These are phyloP conservation scores for Blastocystis sp. DNA, from an alignment of 352 stramenopile genomes.

Conservation along the genomic window DNA sequence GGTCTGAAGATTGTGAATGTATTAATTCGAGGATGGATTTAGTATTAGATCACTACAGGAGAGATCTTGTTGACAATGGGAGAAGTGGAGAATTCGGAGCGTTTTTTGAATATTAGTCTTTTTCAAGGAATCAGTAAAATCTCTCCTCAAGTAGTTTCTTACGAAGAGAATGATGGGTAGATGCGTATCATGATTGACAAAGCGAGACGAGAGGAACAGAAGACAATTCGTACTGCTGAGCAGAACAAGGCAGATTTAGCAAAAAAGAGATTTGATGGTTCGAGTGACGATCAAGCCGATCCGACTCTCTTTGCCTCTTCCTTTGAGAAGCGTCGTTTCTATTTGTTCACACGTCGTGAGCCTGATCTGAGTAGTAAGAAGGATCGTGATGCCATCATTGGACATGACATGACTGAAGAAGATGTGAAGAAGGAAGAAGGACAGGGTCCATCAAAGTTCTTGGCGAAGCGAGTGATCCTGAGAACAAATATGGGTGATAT, in stretches of 20 bases:
- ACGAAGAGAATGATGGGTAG: conserved; percentile 70
- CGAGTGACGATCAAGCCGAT: conserved; percentile 73
- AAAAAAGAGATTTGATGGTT: conserved; percentile 75
- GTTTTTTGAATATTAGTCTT: conserved; percentile 86
- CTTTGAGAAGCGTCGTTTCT: conserved; percentile 90
- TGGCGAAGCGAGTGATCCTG: conserved; percentile 77
- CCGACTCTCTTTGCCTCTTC: conserved; percentile 83
- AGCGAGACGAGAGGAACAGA: conserved; percentile 68
- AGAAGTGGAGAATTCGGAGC: conserved; percentile 88
- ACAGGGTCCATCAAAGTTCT: conserved; percentile 74
- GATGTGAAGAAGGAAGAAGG: conserved; percentile 81
- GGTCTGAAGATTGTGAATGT: conserved; percentile 89
- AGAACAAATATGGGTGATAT: conserved; percentile 98
- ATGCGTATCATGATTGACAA: conserved; percentile 22
- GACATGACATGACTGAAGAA: conserved; percentile 91
- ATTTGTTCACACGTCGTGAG: conserved; percentile 90
- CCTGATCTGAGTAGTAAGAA: conserved; percentile 79
- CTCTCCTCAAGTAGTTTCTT: conserved; percentile 88
- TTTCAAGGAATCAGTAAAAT: conserved; percentile 91
- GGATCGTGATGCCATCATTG: conserved; percentile 90
- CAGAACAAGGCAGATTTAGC: conserved; percentile 67
- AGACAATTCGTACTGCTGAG: conserved; percentile 68
- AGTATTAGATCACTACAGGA: conserved; percentile 75
- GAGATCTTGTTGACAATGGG: conserved; percentile 86
- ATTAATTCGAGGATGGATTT: not conserved